Percentiles rank a stretch among this genome's conserved stretches.
These are phyloP conservation scores for Medicago truncatula DNA, from an alignment of 306 rosid species.

Conservation along the genomic window MtrunA17r5.0-ANR NC_053048.1:39638501-39639000, in stretches of 20 bases:
- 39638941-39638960: background rate
- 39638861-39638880: background rate
- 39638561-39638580: background rate
- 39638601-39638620: background rate
- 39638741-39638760: background rate
- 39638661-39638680: background rate
- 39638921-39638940: background rate
- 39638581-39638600: background rate
- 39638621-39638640: background rate
- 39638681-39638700: background rate
- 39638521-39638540: background rate
- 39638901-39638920: background rate
- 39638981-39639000: slow-evolving; percentile 56
- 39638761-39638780: slow-evolving; percentile 41
- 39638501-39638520: background rate
- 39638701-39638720: background rate
- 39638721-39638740: background rate
- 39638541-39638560: background rate
- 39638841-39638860: slow-evolving; percentile 39
- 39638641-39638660: background rate
- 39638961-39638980: slow-evolving; percentile 54
- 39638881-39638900: background rate
- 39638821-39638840: slow-evolving; percentile 57
- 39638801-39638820: slow-evolving; percentile 57
- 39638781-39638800: slow-evolving; percentile 59